These are phyloP conservation scores for Sugiyamaella xylanicola DNA, from an alignment of 1,139 yeast species.

Conservation along the genomic window DNA sequence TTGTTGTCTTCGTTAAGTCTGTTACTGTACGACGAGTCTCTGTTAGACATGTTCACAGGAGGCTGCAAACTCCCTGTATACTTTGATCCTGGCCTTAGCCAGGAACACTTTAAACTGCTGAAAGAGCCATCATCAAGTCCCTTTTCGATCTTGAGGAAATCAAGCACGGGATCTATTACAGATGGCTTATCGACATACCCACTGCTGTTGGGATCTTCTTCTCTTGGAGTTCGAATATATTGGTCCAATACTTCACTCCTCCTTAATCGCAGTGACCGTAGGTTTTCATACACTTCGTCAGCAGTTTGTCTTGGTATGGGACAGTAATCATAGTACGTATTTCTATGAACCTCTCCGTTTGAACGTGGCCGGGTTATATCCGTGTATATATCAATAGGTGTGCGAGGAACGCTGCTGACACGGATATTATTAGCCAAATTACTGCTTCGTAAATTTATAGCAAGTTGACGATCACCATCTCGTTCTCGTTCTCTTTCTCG, in stretches of 20 bases:
- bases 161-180: constrained; percentile 12
- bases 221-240: constrained; percentile 9
- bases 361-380: background rate
- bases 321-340: constrained; percentile 11
- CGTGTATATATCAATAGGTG: background rate
- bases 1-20: constrained; percentile 9
- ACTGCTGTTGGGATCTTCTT: constrained; percentile 1
- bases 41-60: background rate
- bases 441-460: background rate
- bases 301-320: constrained; percentile 18
- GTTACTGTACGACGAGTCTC: background rate
- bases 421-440: background rate
- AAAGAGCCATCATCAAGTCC: constrained; percentile 10
- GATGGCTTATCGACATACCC: constrained; percentile 10
- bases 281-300: constrained; percentile 16
- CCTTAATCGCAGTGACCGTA: constrained; percentile 10
- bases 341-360: background rate
- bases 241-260: constrained; percentile 14
- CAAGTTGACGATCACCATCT: background rate
- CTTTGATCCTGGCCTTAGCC: constrained; percentile 13
- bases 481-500: background rate
- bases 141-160: constrained; percentile 14
- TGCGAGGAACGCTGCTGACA: background rate
- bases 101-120: constrained; percentile 10
- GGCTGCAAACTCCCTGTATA: constrained; percentile 12